A percentile compares a stretch with the other conserved stretches of the same genome.
Conservation (phyloP, 2,329 filamentous ascomycete species). For the Drechslerella dactyloides region DNA sequence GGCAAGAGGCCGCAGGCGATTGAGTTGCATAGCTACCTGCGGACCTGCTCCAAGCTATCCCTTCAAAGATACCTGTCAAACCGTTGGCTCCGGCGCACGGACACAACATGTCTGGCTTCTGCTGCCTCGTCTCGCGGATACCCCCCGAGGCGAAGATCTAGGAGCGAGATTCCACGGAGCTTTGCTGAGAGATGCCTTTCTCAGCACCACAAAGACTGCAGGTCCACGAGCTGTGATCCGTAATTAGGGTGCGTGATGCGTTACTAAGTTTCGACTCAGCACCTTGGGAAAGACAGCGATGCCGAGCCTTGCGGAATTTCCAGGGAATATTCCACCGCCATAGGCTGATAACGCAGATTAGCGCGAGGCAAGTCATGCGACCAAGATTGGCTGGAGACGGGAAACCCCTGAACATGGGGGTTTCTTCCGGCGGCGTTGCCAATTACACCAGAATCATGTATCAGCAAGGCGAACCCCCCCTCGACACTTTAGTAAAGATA, state of each 20-base stretch:
- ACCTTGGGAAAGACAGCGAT: not conserved
- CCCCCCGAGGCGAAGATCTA: conserved; percentile 22
- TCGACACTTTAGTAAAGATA: not conserved
- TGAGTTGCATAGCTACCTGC: too few relatives aligned
- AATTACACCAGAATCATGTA: conserved; percentile 47
- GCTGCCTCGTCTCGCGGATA: conserved; percentile 22
- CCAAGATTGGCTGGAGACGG: conserved; percentile 49
- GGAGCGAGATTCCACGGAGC: not conserved
- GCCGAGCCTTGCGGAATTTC: conserved; percentile 49
- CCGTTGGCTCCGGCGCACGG: conserved; percentile 40
- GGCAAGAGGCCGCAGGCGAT: conserved; percentile 4
- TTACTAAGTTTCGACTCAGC: conserved; percentile 7
- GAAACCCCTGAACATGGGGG: conserved; percentile 50
- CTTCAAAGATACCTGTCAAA: conserved; percentile 2
- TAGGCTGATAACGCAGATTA: conserved; percentile 42
- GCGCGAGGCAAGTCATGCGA: conserved; percentile 51
- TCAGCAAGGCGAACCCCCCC: conserved; percentile 46
- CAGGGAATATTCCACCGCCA: conserved; percentile 49
- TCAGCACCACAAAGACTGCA: conserved; percentile 20
- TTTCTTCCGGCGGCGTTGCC: conserved; percentile 38
- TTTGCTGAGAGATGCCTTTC: conserved; percentile 22
- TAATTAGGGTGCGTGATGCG: not conserved
- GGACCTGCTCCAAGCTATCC: not conserved
- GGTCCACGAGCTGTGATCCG: not conserved
- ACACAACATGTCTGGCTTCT: conserved; percentile 10